A percentile compares a stretch with the other conserved stretches of the same genome.
phyloP scores from a whole-genome alignment of 2,329 filamentous ascomycete species.

The Talaromyces sp. region DNA sequence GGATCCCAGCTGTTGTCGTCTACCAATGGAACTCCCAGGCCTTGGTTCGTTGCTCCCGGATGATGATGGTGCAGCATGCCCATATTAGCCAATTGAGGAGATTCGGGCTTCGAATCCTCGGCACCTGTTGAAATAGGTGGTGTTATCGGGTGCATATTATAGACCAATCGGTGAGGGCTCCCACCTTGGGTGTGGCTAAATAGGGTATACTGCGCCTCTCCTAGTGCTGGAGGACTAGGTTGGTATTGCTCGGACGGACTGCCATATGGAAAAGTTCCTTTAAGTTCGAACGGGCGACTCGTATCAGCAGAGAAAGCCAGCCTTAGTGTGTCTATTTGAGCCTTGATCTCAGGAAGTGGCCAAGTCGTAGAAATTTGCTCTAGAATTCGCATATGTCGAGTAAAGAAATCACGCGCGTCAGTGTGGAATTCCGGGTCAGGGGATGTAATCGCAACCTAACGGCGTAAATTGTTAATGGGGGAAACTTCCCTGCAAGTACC shows the following conservation, averaged over 20 bases:
- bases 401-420: conserved; percentile 84
- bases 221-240: conserved; percentile 57
- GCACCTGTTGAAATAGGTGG: conserved; percentile 71
- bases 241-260: conserved; percentile 64
- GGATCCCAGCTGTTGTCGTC: conserved; percentile 77
- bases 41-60: conserved; percentile 30
- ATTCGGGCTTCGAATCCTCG: conserved; percentile 72
- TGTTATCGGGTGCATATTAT: conserved; percentile 64
- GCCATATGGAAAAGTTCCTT: conserved; percentile 79
- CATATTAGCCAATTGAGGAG: conserved; percentile 63
- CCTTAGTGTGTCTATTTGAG: conserved; percentile 81
- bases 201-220: conserved; percentile 47
- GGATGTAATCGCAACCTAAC: conserved; percentile 81
- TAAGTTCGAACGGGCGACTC: conserved; percentile 80
- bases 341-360: conserved; percentile 85
- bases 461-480: not conserved
- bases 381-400: conserved; percentile 87
- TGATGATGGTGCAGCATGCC: conserved; percentile 30
- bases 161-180: conserved; percentile 46
- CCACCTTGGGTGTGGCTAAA: conserved; percentile 40
- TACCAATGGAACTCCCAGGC: conserved; percentile 54
- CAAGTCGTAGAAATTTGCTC: conserved; percentile 78
- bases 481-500: not conserved
- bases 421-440: conserved; percentile 82
- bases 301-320: conserved; percentile 86